phyloP scores from a whole-genome alignment of 352 stramenopile species.

The Globisporangium yorkense region DNA sequence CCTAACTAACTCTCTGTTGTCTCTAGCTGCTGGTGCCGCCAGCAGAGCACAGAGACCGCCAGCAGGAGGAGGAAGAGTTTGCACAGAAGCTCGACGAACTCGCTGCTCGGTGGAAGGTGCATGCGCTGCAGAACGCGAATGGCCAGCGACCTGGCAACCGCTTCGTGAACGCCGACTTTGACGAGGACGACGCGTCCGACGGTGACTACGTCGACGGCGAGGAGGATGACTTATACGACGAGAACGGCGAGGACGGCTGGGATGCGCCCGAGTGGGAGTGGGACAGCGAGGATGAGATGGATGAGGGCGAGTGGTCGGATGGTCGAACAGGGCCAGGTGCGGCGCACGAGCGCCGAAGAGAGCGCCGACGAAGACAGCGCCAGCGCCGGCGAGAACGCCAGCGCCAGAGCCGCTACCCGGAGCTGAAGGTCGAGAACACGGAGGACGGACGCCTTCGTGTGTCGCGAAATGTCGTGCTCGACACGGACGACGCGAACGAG shows the following conservation, averaged over 20 bases:
- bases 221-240: conserved; percentile 13
- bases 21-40: conserved; percentile 31
- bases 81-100: conserved; percentile 40
- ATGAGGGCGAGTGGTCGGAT: not conserved
- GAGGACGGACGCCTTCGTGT: conserved; percentile 46
- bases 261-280: conserved; percentile 8
- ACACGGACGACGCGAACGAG: conserved; percentile 59
- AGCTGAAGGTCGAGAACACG: conserved; percentile 45
- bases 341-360: too few species aligned
- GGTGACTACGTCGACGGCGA: conserved; percentile 10
- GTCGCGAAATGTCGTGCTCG: conserved; percentile 54
- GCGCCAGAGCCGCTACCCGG: conserved; percentile 27
- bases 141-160: too few species aligned
- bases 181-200: conserved; percentile 6
- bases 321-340: not conserved
- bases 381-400: not conserved
- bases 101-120: conserved; percentile 51
- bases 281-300: conserved; percentile 5
- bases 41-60: conserved; percentile 10
- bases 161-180: conserved; percentile 9
- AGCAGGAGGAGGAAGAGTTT: conserved; percentile 47
- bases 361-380: not conserved
- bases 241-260: conserved; percentile 9
- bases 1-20: not conserved
- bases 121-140: conserved; percentile 19